Conservation (phyloP, 2,329 filamentous ascomycete species). For the Sordariomycetes sp. region DNA sequence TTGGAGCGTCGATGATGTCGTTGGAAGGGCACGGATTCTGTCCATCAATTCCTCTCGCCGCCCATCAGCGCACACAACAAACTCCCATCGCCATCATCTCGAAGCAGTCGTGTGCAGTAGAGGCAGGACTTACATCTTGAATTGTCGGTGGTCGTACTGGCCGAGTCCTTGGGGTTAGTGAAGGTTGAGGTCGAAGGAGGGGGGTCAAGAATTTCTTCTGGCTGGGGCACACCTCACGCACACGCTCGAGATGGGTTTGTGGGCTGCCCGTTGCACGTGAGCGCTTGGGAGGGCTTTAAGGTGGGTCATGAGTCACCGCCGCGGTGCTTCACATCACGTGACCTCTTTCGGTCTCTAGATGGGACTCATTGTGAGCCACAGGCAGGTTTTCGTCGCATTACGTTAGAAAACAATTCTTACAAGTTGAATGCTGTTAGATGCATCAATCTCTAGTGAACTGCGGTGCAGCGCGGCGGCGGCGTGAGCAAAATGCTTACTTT, state of each 20-base stretch:
- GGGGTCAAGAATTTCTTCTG: slow-evolving; percentile 33
- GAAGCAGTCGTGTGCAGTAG: not conserved
- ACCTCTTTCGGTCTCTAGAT: slow-evolving; percentile 11
- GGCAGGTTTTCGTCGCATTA: no score
- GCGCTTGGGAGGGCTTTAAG: slow-evolving; percentile 27
- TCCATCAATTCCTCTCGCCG: no score
- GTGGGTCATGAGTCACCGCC: slow-evolving; percentile 13
- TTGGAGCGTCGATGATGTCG: no score
- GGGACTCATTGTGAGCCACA: slow-evolving; percentile 1
- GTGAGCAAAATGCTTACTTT: no score
- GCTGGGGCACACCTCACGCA: no score
- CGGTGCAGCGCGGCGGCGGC: no score
- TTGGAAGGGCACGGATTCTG: no score
- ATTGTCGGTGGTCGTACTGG: slow-evolving; percentile 30
- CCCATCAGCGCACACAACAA: no score
- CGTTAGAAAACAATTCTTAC: no score
- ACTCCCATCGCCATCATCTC: no score
- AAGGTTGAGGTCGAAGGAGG: slow-evolving; percentile 23
- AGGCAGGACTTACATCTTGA: slow-evolving; percentile 32
- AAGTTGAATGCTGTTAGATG: no score
- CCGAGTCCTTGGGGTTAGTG: slow-evolving; percentile 27
- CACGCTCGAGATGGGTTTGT: slow-evolving; percentile 27
- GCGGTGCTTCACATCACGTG: slow-evolving; percentile 8
- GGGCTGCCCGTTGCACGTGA: slow-evolving; percentile 29
- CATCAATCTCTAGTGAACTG: no score